phyloP scores from a whole-genome alignment of 371 early-diverging fungal genomes.

The Lichtheimia ornata region DNA sequence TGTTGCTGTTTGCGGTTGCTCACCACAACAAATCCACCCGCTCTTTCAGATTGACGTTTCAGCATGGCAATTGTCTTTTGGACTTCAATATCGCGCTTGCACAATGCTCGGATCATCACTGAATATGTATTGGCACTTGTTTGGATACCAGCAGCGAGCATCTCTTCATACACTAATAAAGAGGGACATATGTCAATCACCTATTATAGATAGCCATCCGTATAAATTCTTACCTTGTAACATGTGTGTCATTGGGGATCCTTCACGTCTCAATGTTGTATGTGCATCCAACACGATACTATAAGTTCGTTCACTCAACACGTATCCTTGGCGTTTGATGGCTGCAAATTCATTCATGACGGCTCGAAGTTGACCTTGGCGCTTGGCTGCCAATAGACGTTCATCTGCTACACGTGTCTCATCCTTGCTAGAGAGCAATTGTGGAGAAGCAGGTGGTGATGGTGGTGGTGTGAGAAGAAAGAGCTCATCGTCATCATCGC shows the following conservation, averaged over 20 bases:
- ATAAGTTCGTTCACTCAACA: slow-evolving; percentile 37
- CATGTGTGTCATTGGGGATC: slow-evolving; percentile 36
- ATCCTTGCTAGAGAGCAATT: slow-evolving; percentile 2
- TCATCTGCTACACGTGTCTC: slow-evolving; percentile 11
- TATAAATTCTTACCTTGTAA: slow-evolving; percentile 27
- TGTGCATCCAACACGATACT: slow-evolving; percentile 49
- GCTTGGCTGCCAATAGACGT: slow-evolving; percentile 30
- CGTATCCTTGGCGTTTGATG: slow-evolving; percentile 38
- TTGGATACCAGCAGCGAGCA: slow-evolving; percentile 27
- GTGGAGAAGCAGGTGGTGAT: slow-evolving; percentile 10
- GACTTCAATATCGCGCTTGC: slow-evolving; percentile 47
- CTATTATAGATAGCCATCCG: neutral
- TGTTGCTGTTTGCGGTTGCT: slow-evolving; percentile 5
- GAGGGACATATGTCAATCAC: neutral
- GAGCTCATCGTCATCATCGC: neutral
- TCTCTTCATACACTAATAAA: slow-evolving; percentile 42
- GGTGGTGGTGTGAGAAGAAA: slow-evolving; percentile 11
- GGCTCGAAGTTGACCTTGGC: slow-evolving; percentile 32
- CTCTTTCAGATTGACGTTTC: slow-evolving; percentile 34
- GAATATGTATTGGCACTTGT: slow-evolving; percentile 37
- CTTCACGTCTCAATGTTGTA: slow-evolving; percentile 36
- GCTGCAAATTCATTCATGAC: slow-evolving; percentile 33
- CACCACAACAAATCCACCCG: slow-evolving; percentile 12
- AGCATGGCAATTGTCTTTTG: slow-evolving; percentile 46
- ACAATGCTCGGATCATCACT: slow-evolving; percentile 37